Percentiles rank a stretch among this genome's conserved stretches.
phyloP scores from a whole-genome alignment of 2,329 filamentous ascomycete species.

The Alternaria infectoria region DNA sequence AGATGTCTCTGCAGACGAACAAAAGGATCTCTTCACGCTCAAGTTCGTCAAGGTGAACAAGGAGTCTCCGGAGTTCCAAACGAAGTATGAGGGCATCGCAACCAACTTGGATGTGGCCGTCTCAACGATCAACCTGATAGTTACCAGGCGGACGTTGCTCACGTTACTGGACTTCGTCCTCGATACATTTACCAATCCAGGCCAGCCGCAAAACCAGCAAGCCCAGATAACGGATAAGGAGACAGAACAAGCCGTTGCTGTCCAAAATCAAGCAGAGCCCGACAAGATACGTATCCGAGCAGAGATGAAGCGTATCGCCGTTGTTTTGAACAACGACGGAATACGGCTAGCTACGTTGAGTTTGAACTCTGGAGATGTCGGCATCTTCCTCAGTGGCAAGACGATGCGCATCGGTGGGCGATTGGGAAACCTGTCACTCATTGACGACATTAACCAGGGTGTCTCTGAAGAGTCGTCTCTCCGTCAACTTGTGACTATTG shows the following conservation, averaged over 20 bases:
- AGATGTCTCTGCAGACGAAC: constrained; percentile 69
- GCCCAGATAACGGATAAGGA: constrained; percentile 38
- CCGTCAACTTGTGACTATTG: constrained; percentile 88
- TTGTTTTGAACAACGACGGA: constrained; percentile 97
- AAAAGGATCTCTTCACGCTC: constrained; percentile 82
- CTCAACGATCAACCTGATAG: constrained; percentile 94
- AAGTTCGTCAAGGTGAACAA: constrained; percentile 90
- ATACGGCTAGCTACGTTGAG: constrained; percentile 92
- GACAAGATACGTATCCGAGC: constrained; percentile 93
- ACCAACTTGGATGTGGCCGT: constrained; percentile 90
- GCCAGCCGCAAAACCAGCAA: constrained; percentile 53
- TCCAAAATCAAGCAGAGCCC: constrained; percentile 51
- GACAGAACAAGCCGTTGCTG: constrained; percentile 46
- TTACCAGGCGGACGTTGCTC: constrained; percentile 89
- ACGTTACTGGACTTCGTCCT: constrained; percentile 94
- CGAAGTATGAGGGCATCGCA: constrained; percentile 89
- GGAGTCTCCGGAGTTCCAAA: constrained; percentile 90
- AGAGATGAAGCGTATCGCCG: constrained; percentile 87
- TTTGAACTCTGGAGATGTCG: constrained; percentile 89
- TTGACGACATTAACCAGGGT: constrained; percentile 93
- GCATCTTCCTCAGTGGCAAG: constrained; percentile 83
- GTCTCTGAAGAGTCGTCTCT: constrained; percentile 81
- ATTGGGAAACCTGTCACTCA: constrained; percentile 83
- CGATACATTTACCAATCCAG: constrained; percentile 79
- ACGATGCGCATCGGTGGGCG: constrained; percentile 87